phyloP scores from a whole-genome alignment of 331 rosid species.

The Ulmus americana region DNA sequence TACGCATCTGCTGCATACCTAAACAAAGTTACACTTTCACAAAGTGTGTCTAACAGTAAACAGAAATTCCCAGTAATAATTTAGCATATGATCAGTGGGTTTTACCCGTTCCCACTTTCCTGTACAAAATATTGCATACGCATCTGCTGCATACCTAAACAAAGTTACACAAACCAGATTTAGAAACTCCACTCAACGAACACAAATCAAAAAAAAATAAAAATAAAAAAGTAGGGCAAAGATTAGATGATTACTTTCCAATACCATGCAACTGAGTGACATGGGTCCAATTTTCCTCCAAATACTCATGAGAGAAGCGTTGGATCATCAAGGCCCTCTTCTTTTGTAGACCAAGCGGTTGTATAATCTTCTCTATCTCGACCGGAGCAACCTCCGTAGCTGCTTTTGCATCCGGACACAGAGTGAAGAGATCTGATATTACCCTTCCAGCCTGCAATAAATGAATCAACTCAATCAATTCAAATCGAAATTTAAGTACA shows the following conservation, averaged over 20 bases:
- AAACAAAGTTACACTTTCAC: neutral
- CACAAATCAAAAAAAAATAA: neutral
- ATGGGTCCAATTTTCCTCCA: slow-evolving; percentile 50
- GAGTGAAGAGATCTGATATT: slow-evolving; percentile 33
- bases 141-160: too few relatives aligned
- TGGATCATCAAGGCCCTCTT: slow-evolving; percentile 45
- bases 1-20: slow-evolving; percentile 75
- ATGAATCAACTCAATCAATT: neutral
- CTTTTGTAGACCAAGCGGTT: slow-evolving; percentile 48
- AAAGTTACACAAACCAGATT: neutral
- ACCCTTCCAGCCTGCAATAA: slow-evolving; percentile 38
- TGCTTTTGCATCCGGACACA: slow-evolving; percentile 57
- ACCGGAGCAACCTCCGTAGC: slow-evolving; percentile 34
- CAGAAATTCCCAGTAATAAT: neutral
- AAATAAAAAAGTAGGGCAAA: neutral
- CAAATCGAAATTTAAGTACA: neutral
- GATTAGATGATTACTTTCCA: slow-evolving; percentile 45
- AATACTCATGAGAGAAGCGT: slow-evolving; percentile 47
- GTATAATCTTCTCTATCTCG: slow-evolving; percentile 39
- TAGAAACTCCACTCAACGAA: neutral
- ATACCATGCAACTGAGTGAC: slow-evolving; percentile 60
- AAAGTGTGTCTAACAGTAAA: neutral
- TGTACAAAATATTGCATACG: too few relatives aligned
- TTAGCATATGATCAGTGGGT: neutral
- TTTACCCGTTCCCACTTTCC: too few relatives aligned